Percentiles rank a stretch among this genome's conserved stretches.
These are phyloP conservation scores for Phytophthora sansomeana DNA, from an alignment of 352 stramenopile species.

Conservation along the genomic window DNA sequence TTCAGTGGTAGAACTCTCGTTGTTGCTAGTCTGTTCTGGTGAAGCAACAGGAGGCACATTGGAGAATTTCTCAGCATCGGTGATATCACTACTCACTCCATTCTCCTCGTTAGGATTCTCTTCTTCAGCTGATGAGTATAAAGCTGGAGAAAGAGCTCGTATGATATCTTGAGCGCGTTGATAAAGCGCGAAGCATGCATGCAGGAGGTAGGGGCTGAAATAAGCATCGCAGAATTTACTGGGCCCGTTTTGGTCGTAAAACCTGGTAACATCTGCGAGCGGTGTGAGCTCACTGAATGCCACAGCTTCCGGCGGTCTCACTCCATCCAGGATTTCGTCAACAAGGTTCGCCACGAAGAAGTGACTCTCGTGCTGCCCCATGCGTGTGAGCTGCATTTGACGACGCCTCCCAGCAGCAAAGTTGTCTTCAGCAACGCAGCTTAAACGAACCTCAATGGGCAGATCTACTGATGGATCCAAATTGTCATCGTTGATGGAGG, in stretches of 20 bases:
- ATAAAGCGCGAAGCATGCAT: slow-evolving; percentile 36
- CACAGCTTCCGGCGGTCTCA: slow-evolving; percentile 41
- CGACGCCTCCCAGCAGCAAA: slow-evolving; percentile 49
- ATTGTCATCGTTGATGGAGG: neutral
- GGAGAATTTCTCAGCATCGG: neutral
- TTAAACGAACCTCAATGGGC: slow-evolving; percentile 49
- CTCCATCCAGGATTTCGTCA: slow-evolving; percentile 51
- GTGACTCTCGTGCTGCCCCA: slow-evolving; percentile 35
- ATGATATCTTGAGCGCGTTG: slow-evolving; percentile 31
- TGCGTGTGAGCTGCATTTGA: slow-evolving; percentile 8
- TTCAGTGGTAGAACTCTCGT: neutral
- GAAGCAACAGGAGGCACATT: neutral
- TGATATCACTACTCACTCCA: neutral
- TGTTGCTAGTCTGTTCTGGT: slow-evolving; percentile 9
- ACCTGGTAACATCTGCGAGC: slow-evolving; percentile 33
- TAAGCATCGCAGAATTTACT: slow-evolving; percentile 48
- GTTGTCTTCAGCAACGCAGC: slow-evolving; percentile 70
- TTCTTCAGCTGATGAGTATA: neutral
- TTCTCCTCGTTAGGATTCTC: slow-evolving; percentile 10
- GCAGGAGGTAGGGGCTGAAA: slow-evolving; percentile 40
- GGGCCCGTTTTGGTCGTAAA: slow-evolving; percentile 38
- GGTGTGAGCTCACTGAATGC: slow-evolving; percentile 39
- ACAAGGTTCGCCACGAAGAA: slow-evolving; percentile 71
- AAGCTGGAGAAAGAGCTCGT: slow-evolving; percentile 3
- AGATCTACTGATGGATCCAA: slow-evolving; percentile 8